Evolutionary conservation across 2,329 filamentous ascomycete species (phyloP).

Genomic region (Talaromyces sp.): DNA sequence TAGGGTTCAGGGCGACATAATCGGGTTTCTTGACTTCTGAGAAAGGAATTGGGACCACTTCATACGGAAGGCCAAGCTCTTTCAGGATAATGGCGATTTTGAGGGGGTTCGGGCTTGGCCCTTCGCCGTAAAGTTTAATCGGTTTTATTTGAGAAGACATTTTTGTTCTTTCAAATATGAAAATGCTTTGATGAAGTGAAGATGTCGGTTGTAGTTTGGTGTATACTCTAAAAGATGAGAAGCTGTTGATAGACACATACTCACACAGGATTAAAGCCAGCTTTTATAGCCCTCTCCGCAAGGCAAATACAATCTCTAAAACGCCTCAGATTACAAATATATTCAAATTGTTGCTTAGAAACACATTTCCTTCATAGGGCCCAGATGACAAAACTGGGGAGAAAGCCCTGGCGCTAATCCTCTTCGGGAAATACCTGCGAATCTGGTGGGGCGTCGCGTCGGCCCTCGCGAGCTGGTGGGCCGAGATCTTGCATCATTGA

Average conservation of each 20-base stretch:
- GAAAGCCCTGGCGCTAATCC: background rate
- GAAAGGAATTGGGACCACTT: conserved; percentile 13
- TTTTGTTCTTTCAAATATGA: background rate
- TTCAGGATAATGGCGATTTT: conserved; percentile 22
- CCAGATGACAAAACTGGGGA: background rate
- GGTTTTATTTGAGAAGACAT: background rate
- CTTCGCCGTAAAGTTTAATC: conserved; percentile 1
- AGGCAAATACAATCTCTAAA: background rate
- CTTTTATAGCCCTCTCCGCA: background rate
- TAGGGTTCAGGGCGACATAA: conserved; percentile 10
- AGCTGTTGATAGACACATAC: background rate
- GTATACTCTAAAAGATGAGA: background rate
- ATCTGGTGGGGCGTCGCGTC: background rate
- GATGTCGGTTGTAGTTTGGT: background rate
- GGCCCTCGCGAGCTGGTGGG: background rate
- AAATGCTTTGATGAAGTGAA: background rate
- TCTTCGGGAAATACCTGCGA: background rate
- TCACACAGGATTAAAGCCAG: background rate
- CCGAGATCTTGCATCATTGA: background rate
- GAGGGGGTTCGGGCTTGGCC: conserved; percentile 8
- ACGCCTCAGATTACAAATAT: background rate
- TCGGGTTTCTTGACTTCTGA: conserved; percentile 14
- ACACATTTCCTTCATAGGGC: background rate
- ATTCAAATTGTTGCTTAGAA: background rate
- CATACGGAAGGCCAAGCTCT: conserved; percentile 22